Conservation (phyloP, 1,139 yeast species). For the Sugiyamaella pinicola region DNA sequence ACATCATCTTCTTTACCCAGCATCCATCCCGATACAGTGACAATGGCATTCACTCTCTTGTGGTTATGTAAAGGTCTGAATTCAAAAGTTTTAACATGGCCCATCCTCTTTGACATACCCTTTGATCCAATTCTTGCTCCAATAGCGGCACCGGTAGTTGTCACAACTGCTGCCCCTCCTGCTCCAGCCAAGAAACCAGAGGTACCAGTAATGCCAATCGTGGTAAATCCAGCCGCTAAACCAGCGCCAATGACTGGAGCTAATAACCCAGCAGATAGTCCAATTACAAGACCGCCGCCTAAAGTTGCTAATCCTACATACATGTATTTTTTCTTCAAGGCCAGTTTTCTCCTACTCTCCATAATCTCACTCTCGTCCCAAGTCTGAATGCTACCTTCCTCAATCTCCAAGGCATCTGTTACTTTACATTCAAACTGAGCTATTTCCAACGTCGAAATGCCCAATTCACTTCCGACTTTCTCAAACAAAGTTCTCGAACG, state of each 20-base stretch:
- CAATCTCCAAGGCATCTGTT: conserved; percentile 86
- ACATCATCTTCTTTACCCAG: conserved; percentile 94
- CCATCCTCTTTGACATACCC: conserved; percentile 86
- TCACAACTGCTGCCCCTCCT: conserved; percentile 94
- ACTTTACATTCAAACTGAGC: conserved; percentile 88
- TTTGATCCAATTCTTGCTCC: conserved; percentile 87
- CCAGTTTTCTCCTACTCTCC: conserved; percentile 66
- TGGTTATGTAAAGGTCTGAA: conserved; percentile 90
- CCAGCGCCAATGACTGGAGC: conserved; percentile 99
- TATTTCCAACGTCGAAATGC: conserved; percentile 64
- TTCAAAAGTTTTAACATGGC: conserved; percentile 92
- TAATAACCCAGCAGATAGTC: conserved; percentile 88
- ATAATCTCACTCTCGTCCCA: conserved; percentile 75
- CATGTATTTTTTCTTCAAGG: conserved; percentile 68
- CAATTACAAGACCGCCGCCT: conserved; percentile 96
- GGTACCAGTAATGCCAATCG: conserved; percentile 92
- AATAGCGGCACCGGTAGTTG: conserved; percentile 85
- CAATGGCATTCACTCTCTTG: conserved; percentile 78
- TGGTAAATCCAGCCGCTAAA: conserved; percentile 92
- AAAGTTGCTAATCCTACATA: conserved; percentile 93
- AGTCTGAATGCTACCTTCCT: conserved; percentile 69
- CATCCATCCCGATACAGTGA: conserved; percentile 99
- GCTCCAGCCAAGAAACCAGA: conserved; percentile 92
- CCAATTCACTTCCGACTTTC: conserved; percentile 63
- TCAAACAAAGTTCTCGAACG: conserved; percentile 78